Base-by-base conservation (phyloP, 2,329 filamentous ascomycete species). In the Pestalotiopsis sp. region DNA sequence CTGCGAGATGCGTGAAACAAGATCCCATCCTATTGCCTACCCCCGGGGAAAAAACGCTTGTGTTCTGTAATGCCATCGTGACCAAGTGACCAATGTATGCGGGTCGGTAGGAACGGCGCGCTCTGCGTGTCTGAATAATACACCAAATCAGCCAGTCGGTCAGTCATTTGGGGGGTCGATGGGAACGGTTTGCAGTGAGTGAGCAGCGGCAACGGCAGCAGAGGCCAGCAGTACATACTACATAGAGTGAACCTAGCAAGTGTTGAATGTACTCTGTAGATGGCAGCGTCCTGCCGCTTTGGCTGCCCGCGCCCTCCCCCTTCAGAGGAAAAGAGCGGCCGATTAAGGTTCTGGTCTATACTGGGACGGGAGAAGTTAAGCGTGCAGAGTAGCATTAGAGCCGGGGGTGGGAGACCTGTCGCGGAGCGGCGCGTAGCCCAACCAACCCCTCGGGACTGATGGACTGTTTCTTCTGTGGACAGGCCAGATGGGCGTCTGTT, bases 391-490 rank as follows among this genome's bases (percentile, higher is more conserved):
- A 23, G 20, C 56, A 66, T 66, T 41, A 41, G 31, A 31, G 49
- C 60, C 67, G 67, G 67, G 67, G 56, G 9, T 17, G n/a, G 57
- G 57, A 14, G 57, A 61, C 59, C 58, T 63, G 58, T 57, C 63
- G 63, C 67, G 57, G 63, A 40, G 67, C 63, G 63, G 67, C 67
- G 63, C 67, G 57, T 68, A 56, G 40, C 17, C 67, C 25, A 61
- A 59, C 67, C 67, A 68, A 38, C 27, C 63, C n/a, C 25, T 66
- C 65, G 56, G 65, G 65, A 66, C 36, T 52, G 41, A 52, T n/a
- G 45, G 45, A 52, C 45, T 31, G 31, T 31, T 31, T 31, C 31
- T 31, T 31, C 31, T 31, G 31, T 31, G 31, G 31, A 31, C 31
- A 31, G 31, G 31, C 31, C 31, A 31, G 31, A 31, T 31, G 31